A percentile compares a stretch with the other conserved stretches of the same genome.
These are phyloP conservation scores for Vitis cinerea DNA, from an alignment of 164 flowering plant species.

Conservation along the genomic window DNA sequence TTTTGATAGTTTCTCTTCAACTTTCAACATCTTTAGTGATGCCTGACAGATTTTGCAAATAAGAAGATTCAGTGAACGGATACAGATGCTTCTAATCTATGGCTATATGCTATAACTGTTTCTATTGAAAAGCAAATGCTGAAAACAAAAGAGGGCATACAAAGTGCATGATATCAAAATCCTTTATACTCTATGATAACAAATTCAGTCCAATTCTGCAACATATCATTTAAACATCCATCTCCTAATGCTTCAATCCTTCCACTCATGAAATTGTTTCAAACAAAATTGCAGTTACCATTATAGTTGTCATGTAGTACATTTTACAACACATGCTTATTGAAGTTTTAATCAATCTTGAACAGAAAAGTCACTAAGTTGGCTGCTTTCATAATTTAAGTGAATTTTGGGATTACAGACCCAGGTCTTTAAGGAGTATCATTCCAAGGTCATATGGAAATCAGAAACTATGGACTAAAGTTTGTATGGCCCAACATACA, in stretches of 20 bases:
- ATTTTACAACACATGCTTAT: neutral
- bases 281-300: neutral
- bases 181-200: neutral
- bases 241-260: neutral
- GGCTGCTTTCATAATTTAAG: neutral
- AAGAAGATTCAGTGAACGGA: conserved; percentile 5
- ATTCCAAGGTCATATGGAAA: neutral
- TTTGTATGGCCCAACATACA: too few relatives aligned
- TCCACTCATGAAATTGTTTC: neutral
- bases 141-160: too few relatives aligned
- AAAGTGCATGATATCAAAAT: neutral
- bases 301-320: neutral
- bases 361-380: neutral
- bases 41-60: conserved; percentile 45
- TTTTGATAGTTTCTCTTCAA: conserved; percentile 90
- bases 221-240: neutral
- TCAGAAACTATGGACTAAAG: neutral
- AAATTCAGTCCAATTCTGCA: neutral
- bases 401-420: neutral
- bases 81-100: neutral
- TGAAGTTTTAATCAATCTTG: neutral
- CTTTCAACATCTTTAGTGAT: conserved; percentile 64
- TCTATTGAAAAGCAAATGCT: too few relatives aligned
- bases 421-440: neutral
- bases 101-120: too few relatives aligned